Conservation (phyloP, 768 basidiomycete genomes). For the Phlebiopsis flavidoalba region DNA sequence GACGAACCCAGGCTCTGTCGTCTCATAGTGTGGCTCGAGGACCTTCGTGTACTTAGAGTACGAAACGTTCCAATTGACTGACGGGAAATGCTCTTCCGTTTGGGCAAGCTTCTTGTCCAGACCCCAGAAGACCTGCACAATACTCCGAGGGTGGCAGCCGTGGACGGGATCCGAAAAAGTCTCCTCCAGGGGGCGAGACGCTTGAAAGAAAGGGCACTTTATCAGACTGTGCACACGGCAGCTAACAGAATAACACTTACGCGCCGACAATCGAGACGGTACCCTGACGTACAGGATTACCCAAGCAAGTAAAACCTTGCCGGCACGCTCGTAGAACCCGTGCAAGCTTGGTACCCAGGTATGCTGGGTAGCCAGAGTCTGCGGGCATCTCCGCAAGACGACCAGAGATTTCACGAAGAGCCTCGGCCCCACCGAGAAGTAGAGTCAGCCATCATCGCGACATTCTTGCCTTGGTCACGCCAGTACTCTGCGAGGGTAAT, state of each 20-base stretch:
- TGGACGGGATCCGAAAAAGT: conserved; percentile 99
- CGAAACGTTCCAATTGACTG: conserved; percentile 99
- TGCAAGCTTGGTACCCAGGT: conserved; percentile 93
- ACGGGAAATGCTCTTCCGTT: conserved; percentile 93
- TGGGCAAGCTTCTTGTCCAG: conserved; percentile 99
- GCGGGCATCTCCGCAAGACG: conserved; percentile 99
- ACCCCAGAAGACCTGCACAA: conserved; percentile 99
- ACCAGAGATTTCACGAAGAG: conserved; percentile 97
- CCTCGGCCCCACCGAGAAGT: conserved; percentile 99
- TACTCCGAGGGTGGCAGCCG: conserved; percentile 94
- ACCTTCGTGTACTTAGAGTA: conserved; percentile 98
- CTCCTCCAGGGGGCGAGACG: conserved; percentile 97
- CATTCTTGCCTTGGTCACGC: conserved; percentile 97
- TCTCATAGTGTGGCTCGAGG: conserved; percentile 89
- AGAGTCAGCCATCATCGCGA: conserved; percentile 99
- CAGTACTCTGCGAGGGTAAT: conserved; percentile 99
- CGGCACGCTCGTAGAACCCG: conserved; percentile 97
- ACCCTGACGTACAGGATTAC: conserved; percentile 82
- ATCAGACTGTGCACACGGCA: neutral
- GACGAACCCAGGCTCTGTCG: conserved; percentile 89
- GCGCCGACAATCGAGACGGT: conserved; percentile 99
- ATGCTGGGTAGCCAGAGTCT: conserved; percentile 98
- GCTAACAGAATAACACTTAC: conserved; percentile 45
- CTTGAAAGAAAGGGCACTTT: conserved; percentile 32
- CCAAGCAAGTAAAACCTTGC: conserved; percentile 91